phyloP scores from a whole-genome alignment of 2,329 filamentous ascomycete genomes.

The Rhytidhysteron rufulum region DNA sequence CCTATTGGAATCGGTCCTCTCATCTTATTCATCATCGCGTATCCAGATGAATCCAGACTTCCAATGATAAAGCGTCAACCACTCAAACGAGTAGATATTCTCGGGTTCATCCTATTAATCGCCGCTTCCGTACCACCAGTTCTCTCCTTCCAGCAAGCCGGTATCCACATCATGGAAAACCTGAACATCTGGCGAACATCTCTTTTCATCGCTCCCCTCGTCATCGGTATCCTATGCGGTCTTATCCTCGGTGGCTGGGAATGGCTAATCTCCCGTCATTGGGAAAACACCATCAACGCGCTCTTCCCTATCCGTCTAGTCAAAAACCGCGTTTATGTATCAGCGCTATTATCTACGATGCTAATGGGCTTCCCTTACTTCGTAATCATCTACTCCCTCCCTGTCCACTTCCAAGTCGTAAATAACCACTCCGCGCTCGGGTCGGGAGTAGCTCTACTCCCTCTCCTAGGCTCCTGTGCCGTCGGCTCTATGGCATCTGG shows the following conservation, averaged over 20 bases:
- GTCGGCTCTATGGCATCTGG: slow-evolving; percentile 25
- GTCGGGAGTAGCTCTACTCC: slow-evolving; percentile 26
- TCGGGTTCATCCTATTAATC: slow-evolving; percentile 26
- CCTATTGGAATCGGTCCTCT: slow-evolving; percentile 20
- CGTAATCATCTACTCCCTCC: slow-evolving; percentile 26
- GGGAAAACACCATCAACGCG: slow-evolving; percentile 20
- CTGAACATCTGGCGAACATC: slow-evolving; percentile 30
- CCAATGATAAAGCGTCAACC: slow-evolving; percentile 44
- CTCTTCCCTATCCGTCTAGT: slow-evolving; percentile 27
- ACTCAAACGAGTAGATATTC: slow-evolving; percentile 22
- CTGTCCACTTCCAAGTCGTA: slow-evolving; percentile 30
- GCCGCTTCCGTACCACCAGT: slow-evolving; percentile 53
- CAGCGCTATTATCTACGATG: too few species aligned
- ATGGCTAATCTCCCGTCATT: slow-evolving; percentile 21
- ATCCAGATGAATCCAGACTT: slow-evolving; percentile 40
- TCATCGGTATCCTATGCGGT: slow-evolving; percentile 14
- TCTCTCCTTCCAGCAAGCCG: slow-evolving; percentile 55
- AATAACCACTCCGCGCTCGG: slow-evolving; percentile 28
- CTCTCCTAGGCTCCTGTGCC: slow-evolving; percentile 22
- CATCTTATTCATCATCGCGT: slow-evolving; percentile 23
- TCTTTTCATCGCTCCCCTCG: slow-evolving; percentile 15
- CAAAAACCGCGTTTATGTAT: too few species aligned
- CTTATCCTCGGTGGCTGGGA: slow-evolving; percentile 22
- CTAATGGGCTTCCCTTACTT: slow-evolving; percentile 27
- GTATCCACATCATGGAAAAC: slow-evolving; percentile 24